Conservation (phyloP, 2,329 filamentous ascomycete genomes). For the Diplodia scrobiculata region DNA sequence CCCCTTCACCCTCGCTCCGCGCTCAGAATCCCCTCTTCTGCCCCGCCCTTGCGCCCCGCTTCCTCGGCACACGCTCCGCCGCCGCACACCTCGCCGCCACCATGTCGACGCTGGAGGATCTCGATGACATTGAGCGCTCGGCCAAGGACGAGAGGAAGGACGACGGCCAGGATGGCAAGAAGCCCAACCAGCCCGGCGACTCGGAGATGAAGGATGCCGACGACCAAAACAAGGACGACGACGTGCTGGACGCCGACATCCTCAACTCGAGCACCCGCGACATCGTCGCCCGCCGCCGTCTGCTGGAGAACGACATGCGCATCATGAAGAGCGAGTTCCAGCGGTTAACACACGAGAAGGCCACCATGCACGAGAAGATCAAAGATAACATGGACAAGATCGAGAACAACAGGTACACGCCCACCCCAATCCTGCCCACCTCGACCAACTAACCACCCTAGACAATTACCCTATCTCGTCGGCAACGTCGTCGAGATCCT, state of each 20-base stretch:
- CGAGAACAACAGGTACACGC: conserved; percentile 84
- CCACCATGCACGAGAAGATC: conserved; percentile 96
- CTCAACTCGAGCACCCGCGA: conserved; percentile 91
- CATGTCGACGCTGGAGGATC: conserved; percentile 91
- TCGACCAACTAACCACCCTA: conserved; percentile 45
- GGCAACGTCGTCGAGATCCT: conserved; percentile 97
- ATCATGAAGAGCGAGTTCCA: conserved; percentile 99
- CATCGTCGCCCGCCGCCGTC: conserved; percentile 83
- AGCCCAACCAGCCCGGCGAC: conserved; percentile 66
- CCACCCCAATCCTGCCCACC: not conserved
- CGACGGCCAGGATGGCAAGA: conserved; percentile 59
- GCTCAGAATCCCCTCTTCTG: not conserved
- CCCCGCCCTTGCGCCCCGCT: not conserved
- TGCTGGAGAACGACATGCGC: conserved; percentile 94
- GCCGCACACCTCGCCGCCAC: conserved; percentile 35
- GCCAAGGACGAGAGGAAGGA: conserved; percentile 71
- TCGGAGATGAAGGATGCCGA: conserved; percentile 86
- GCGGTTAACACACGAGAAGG: conserved; percentile 91
- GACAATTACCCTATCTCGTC: conserved; percentile 96
- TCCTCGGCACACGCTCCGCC: not conserved
- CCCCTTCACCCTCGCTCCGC: not conserved
- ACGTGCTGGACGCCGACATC: conserved; percentile 90
- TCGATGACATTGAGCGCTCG: conserved; percentile 83
- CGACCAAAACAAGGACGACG: conserved; percentile 68
- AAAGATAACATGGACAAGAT: conserved; percentile 99